phyloP scores from a whole-genome alignment of 139 green algal genomes.

The Chlorella sp. region DNA sequence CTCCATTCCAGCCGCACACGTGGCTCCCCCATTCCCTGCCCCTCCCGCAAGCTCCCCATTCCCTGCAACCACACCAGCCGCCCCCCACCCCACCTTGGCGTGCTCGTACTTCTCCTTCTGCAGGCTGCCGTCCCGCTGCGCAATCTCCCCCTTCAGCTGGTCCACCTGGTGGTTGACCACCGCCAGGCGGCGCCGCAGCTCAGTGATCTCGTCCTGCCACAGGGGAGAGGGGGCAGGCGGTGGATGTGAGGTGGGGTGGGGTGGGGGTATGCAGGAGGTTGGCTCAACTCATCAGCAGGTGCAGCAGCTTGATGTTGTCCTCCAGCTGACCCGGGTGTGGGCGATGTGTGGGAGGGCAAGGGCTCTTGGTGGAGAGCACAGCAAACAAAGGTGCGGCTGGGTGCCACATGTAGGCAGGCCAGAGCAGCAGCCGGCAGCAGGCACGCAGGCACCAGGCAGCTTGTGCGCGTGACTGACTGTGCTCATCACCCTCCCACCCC shows the following conservation, averaged over 20 bases:
- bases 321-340: too few relatives aligned
- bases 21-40: background rate
- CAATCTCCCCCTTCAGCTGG: constrained; percentile 92
- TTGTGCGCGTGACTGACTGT: background rate
- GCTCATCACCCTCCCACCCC: background rate
- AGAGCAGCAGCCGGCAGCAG: too few relatives aligned
- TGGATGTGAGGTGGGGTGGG: background rate
- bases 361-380: too few relatives aligned
- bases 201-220: constrained; percentile 85
- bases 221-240: too few relatives aligned
- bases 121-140: constrained; percentile 81
- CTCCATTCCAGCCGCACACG: too few relatives aligned
- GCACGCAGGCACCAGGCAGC: too few relatives aligned
- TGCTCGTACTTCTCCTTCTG: constrained; percentile 94
- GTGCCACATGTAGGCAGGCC: too few relatives aligned
- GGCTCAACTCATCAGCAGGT: too few relatives aligned
- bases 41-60: background rate
- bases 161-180: constrained; percentile 88
- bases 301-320: too few relatives aligned
- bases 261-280: too few relatives aligned
- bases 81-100: constrained; percentile 69
- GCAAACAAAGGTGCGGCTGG: too few relatives aligned
- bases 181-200: constrained; percentile 95
- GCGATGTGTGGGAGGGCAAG: too few relatives aligned
- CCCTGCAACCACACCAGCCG: background rate